Evolutionary conservation across 345 rosid species (phyloP), one percentile per base, ranked within the genome.

Genomic region (Ceriops tagal): DNA sequence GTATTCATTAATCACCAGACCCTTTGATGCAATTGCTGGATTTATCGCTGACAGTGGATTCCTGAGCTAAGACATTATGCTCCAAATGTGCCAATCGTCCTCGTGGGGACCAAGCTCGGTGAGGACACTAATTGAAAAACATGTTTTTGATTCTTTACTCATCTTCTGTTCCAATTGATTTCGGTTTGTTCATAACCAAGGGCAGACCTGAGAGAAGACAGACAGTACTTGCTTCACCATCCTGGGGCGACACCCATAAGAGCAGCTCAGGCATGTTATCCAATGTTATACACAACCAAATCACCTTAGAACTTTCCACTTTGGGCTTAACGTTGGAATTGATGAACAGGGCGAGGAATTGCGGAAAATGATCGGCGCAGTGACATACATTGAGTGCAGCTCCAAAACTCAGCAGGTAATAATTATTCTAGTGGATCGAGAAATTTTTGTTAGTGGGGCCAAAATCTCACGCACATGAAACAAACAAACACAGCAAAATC

Each of bases 21-120:
- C 11, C 4, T 19, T 60, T 61, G 21, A n/a, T 63, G 59, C 30
- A 31, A 56, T 60, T 39, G 39, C 58, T 43, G 34, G n/a, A 26
- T 43, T 46, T 22, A 53, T 67, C 61, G 20, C 8, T n/a, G n/a
- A 69, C 76, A 90, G 96, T 88, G 93, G 96, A 77, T 88, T 30
- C 86, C 91, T 59, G 96, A 90, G 88, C 78, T 88, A 21, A 86
- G 80, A 79, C 96, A 88, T 75, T 88, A 82, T 68, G 87, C 93
- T 37, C 93, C 91, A 61, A 86, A 70, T 66, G 92, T 88, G 43
- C 96, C 96, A 34, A 80, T 90, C 65, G 82, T 90, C 60, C 91
- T 88, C 65, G 91, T 88, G 28, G 96, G 96, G 70, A 90, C 96
- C 66, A 90, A 90, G 78, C 77, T 86, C 75, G 96, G 96, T 87